Percentiles rank a stretch among this genome's conserved stretches.
phyloP scores from a whole-genome alignment of 1,284 basidiomycete genomes.

The Fomitopsis pinicola region DNA sequence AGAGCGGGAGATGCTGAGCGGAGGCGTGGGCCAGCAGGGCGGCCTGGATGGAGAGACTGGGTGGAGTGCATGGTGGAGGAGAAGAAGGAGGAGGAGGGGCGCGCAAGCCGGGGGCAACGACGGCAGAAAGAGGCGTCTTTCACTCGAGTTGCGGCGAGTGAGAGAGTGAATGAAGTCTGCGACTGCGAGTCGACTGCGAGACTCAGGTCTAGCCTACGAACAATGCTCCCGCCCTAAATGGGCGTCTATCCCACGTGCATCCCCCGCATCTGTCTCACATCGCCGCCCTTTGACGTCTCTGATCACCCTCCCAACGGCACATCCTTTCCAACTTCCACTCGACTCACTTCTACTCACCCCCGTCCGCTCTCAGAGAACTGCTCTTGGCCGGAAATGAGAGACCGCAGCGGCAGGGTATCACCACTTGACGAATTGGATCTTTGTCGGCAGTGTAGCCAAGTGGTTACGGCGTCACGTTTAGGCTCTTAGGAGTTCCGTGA shows the following conservation, averaged over 20 bases:
- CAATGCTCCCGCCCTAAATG: conserved; percentile 3
- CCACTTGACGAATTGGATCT: neutral
- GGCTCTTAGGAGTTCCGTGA: conserved; percentile 39
- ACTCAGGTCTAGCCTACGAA: neutral
- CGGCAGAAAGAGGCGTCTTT: neutral
- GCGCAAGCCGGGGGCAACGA: too few relatives aligned
- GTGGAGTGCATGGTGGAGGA: conserved; percentile 27
- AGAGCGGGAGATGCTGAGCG: conserved; percentile 41
- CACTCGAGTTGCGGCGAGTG: neutral
- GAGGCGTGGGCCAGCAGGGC: conserved; percentile 58
- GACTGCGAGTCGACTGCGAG: too few relatives aligned
- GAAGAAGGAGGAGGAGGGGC: neutral
- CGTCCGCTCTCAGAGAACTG: too few relatives aligned
- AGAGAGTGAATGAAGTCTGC: too few relatives aligned
- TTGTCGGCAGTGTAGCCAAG: conserved; percentile 52
- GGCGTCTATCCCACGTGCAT: conserved; percentile 5
- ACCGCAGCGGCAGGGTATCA: too few relatives aligned
- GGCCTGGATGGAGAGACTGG: conserved; percentile 28
- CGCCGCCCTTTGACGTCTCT: neutral
- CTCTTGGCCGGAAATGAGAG: too few relatives aligned
- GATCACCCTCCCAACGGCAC: neutral
- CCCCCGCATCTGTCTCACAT: conserved; percentile 2
- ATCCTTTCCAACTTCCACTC: neutral
- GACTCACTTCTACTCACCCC: too few relatives aligned
- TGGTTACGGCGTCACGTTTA: conserved; percentile 63